Percentiles rank a stretch among this genome's conserved stretches.
Conservation (phyloP, 2,329 filamentous ascomycete genomes). For the Zymoseptoria passerinii region DNA sequence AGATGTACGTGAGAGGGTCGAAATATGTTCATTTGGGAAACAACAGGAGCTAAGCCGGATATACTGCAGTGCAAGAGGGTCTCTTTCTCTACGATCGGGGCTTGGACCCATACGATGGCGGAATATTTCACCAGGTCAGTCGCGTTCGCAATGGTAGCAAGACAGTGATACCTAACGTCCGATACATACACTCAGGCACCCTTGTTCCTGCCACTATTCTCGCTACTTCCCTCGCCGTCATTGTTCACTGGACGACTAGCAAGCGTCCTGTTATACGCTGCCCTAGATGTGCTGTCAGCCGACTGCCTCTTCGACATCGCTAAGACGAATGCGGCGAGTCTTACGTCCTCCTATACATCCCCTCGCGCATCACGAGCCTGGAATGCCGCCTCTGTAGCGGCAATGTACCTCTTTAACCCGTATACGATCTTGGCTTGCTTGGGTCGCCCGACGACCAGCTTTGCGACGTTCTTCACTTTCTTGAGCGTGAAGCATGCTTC, state of each 20-base stretch:
- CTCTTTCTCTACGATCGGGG: conserved; percentile 93
- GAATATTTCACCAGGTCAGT: conserved; percentile 61
- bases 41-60: conserved; percentile 23
- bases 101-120: conserved; percentile 93
- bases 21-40: not conserved
- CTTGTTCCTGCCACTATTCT: conserved; percentile 83
- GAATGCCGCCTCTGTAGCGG: conserved; percentile 66
- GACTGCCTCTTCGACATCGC: conserved; percentile 67
- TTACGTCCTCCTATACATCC: conserved; percentile 70
- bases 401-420: conserved; percentile 86
- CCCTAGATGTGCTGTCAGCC: conserved; percentile 74
- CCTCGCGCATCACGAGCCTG: conserved; percentile 66
- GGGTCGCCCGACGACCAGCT: conserved; percentile 77
- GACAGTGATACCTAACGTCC: not conserved
- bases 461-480: conserved; percentile 82
- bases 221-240: conserved; percentile 71
- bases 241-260: conserved; percentile 35
- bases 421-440: conserved; percentile 89
- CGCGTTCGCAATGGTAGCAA: not conserved
- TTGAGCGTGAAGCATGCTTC: conserved; percentile 76
- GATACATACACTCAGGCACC: conserved; percentile 54
- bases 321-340: conserved; percentile 66
- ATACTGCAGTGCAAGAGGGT: conserved; percentile 73
- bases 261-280: conserved; percentile 71
- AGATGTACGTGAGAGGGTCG: conserved; percentile 54